phyloP scores from a whole-genome alignment of 2,329 filamentous ascomycete species.

The Alternaria brassicicola region DNA sequence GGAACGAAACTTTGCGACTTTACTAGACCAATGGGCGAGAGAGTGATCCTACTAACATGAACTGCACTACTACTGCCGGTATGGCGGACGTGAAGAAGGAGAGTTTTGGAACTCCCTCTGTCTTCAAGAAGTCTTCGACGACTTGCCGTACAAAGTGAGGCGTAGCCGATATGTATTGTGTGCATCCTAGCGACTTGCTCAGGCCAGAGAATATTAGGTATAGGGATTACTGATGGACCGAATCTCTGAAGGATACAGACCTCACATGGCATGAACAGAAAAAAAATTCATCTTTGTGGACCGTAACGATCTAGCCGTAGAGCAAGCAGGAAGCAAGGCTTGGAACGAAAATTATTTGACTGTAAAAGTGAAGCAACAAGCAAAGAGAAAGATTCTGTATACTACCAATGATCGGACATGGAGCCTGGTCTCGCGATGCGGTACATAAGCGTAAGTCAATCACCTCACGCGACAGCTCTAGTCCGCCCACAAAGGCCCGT shows the following conservation, averaged over 20 bases:
- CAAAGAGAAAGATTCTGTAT: background rate
- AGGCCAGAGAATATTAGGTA: too few relatives aligned
- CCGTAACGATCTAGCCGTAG: background rate
- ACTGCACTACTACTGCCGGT: background rate
- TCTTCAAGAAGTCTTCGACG: background rate
- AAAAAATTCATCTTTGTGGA: background rate
- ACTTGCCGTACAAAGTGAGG: background rate
- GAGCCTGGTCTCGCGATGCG: background rate
- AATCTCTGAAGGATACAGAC: background rate
- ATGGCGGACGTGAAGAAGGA: background rate
- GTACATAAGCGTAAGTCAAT: conserved; percentile 1
- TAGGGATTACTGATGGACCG: background rate
- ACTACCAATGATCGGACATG: background rate
- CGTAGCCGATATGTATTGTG: background rate
- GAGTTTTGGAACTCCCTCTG: background rate
- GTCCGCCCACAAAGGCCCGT: background rate
- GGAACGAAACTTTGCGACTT: background rate
- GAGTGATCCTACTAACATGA: background rate
- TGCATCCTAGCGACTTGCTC: background rate
- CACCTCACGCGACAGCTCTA: background rate
- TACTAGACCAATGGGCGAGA: background rate
- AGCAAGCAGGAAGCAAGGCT: background rate
- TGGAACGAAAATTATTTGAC: background rate
- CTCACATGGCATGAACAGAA: background rate
- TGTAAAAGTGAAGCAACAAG: conserved; percentile 2